Evolutionary conservation across 106 monocot genomes (phyloP), one percentile per base, ranked within the genome.

Genomic region (Phalaenopsis equestris): DNA sequence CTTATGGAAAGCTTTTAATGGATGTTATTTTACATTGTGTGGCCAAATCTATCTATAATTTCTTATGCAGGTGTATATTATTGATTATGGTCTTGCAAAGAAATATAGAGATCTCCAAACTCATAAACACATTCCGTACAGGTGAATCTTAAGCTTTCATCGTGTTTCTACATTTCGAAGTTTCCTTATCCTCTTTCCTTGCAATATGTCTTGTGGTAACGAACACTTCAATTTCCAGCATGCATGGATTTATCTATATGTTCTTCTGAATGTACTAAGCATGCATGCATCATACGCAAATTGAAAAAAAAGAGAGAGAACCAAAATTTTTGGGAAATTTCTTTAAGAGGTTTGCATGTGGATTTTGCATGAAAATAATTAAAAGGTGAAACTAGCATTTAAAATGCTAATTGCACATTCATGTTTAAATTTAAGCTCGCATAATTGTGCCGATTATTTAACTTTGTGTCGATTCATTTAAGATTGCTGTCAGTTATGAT

Each of bases 61-160:
- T 65, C 2, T 65, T 65, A 23, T 65, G 72, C 41, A 72, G 72
- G 72, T 72, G 39, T 72, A 72, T 39, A 72, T 72, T 38, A 72
- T 72, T 72, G 72, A 72, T 41, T 72, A 41, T 39, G 72, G 72
- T 14, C 72, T 72, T 72, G 36, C 38, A 5, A 72, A 72, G 72
- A 72, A 72, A 72, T 72, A 41, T 41, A 72, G 72, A 72, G 72
- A 72, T 41, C 38, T 39, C n/a, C 72, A 72, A 72, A 72, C 72
- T 41, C 72, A 72, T 72, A 72, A 72, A 41, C 72, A 72, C 39
- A 72, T 72, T 38, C 72, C 72, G 15, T 72, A 72, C 72, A 36
- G 72, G 72, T 72, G 24, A 65, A 65, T 52, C 6, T 65, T 65
- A 30, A 65, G 23, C 64, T 65, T 6, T 65, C 17, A 5, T 61